Conservation (phyloP, 768 basidiomycete species). For the Baorangia bicolor region DNA sequence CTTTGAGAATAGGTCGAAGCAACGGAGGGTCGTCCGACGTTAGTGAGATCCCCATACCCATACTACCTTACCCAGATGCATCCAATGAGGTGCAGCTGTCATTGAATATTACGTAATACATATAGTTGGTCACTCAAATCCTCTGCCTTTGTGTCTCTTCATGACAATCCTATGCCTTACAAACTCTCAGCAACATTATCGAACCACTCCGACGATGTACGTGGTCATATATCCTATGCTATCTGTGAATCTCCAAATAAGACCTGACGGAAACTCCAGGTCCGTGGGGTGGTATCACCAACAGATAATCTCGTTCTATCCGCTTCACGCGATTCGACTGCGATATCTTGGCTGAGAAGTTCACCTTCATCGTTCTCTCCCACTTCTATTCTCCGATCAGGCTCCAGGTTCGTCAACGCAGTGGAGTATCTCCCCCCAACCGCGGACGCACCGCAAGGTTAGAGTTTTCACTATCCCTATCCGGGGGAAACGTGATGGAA, state of each 20-base stretch:
- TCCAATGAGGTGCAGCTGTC: too few relatives aligned
- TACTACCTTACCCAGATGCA: too few relatives aligned
- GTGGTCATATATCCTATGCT: constrained; percentile 25
- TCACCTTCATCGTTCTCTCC: constrained; percentile 52
- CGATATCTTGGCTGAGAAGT: constrained; percentile 77
- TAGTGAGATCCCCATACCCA: too few relatives aligned
- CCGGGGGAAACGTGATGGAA: not conserved
- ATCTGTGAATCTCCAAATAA: not conserved
- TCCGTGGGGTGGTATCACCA: constrained; percentile 78
- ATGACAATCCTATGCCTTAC: constrained; percentile 53
- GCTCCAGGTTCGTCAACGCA: constrained; percentile 77
- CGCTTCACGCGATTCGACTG: constrained; percentile 88
- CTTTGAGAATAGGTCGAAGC: too few relatives aligned
- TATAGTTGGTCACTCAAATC: too few relatives aligned
- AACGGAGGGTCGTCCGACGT: too few relatives aligned
- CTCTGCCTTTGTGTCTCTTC: not conserved
- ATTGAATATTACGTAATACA: not conserved
- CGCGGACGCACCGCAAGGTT: constrained; percentile 68
- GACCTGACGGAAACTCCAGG: constrained; percentile 47
- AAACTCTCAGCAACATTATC: constrained; percentile 72
- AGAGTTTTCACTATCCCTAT: constrained; percentile 15
- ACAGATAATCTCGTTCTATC: constrained; percentile 79
- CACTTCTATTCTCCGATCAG: constrained; percentile 56
- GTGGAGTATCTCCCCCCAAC: constrained; percentile 76
- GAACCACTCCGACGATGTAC: constrained; percentile 73